phyloP scores from a whole-genome alignment of 2,329 filamentous ascomycete species.

The Neonectria ditissima region DNA sequence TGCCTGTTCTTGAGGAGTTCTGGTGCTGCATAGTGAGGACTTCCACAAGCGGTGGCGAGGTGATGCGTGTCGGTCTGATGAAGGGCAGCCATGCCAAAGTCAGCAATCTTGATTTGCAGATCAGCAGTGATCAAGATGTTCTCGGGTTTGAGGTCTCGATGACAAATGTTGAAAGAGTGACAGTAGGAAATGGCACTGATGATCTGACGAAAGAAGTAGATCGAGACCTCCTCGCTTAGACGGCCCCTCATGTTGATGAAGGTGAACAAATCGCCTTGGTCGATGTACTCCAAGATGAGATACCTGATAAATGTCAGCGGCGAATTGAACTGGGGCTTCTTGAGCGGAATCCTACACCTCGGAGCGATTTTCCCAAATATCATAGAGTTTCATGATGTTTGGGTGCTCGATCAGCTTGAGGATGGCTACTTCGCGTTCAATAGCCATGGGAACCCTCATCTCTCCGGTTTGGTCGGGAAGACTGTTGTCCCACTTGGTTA shows the following conservation, averaged over 20 bases:
- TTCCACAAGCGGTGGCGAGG: constrained; percentile 91
- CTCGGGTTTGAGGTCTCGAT: constrained; percentile 95
- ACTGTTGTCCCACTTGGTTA: constrained; percentile 78
- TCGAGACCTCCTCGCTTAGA: constrained; percentile 82
- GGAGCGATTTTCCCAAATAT: constrained; percentile 97
- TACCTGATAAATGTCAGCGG: constrained; percentile 70
- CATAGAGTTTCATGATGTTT: constrained; percentile 93
- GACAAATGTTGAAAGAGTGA: constrained; percentile 94
- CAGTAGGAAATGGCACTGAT: constrained; percentile 93
- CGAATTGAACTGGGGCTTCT: background rate
- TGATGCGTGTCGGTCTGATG: constrained; percentile 82
- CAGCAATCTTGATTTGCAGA: constrained; percentile 89
- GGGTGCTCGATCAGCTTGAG: constrained; percentile 96
- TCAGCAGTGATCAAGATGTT: constrained; percentile 88
- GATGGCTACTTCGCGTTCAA: constrained; percentile 95
- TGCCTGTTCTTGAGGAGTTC: constrained; percentile 83
- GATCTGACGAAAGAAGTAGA: constrained; percentile 92
- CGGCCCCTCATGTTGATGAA: constrained; percentile 82
- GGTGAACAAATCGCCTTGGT: constrained; percentile 83
- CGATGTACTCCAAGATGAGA: constrained; percentile 91
- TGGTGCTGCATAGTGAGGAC: constrained; percentile 95
- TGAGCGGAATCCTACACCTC: constrained; percentile 78
- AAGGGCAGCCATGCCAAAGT: constrained; percentile 97
- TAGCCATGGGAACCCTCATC: constrained; percentile 83
- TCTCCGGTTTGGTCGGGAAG: constrained; percentile 68